These are phyloP conservation scores for Apiotrichum sp. DNA, from an alignment of 1,284 basidiomycete species.

Conservation along the genomic window DNA sequence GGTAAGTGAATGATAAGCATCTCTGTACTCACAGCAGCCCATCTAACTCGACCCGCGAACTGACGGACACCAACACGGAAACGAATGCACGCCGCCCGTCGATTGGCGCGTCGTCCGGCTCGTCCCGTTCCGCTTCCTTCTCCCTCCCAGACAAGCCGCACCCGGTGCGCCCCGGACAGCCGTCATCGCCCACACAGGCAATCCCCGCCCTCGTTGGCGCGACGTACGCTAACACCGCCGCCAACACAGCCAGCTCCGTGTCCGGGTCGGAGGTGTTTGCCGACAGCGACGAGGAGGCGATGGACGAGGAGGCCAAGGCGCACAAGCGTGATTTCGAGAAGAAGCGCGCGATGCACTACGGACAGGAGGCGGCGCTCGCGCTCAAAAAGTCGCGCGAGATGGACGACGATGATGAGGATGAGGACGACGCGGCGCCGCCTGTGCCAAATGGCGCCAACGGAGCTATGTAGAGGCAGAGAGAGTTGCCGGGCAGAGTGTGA, in stretches of 20 bases:
- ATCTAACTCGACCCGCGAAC: neutral
- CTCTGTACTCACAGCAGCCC: constrained; percentile 3
- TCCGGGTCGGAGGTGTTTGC: constrained; percentile 33
- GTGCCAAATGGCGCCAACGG: constrained; percentile 1
- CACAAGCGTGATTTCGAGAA: constrained; percentile 77
- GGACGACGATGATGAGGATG: constrained; percentile 31
- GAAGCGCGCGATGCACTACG: constrained; percentile 77
- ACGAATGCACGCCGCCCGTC: constrained; percentile 44
- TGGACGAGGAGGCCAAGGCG: constrained; percentile 80
- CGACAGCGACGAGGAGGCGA: constrained; percentile 69
- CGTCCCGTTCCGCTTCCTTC: constrained; percentile 72
- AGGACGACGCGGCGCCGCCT: neutral
- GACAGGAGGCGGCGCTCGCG: constrained; percentile 76
- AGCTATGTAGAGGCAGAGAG: neutral
- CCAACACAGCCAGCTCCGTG: constrained; percentile 24
- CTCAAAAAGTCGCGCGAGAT: constrained; percentile 59
- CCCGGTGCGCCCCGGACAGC: constrained; percentile 36
- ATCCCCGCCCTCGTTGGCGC: constrained; percentile 49
- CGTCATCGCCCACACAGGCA: constrained; percentile 43
- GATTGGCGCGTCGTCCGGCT: constrained; percentile 61
- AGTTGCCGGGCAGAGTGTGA: too few species aligned
- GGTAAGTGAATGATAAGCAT: neutral
- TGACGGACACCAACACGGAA: constrained; percentile 12
- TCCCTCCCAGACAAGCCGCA: constrained; percentile 48
- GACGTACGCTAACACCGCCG: constrained; percentile 40